Percentiles rank a stretch among this genome's conserved stretches.
phyloP scores from a whole-genome alignment of 345 rosid species.

The Pelargonium nanum region DNA sequence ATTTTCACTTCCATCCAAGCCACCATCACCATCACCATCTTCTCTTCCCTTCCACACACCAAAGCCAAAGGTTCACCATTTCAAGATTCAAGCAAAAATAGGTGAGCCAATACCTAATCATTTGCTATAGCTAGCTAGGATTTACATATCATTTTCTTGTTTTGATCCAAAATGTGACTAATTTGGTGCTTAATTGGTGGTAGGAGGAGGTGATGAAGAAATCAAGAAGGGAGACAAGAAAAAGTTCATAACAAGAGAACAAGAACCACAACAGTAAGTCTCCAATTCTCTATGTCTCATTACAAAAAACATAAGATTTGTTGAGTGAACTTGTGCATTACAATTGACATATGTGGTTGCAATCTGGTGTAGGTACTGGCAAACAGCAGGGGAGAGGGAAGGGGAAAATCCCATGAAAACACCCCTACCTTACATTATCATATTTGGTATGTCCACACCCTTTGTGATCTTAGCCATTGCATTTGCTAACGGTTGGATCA shows the following conservation, averaged over 20 bases:
- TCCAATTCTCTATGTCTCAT: not conserved
- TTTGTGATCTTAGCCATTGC: slow-evolving; percentile 87
- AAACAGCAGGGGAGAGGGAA: slow-evolving; percentile 79
- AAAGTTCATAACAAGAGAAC: slow-evolving; percentile 79
- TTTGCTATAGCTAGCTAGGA: not conserved
- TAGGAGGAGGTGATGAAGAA: slow-evolving; percentile 69
- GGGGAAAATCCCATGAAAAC: slow-evolving; percentile 96
- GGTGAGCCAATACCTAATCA: slow-evolving; percentile 22
- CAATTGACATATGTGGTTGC: not conserved
- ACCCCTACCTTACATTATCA: slow-evolving; percentile 75
- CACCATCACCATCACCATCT: slow-evolving; percentile 18
- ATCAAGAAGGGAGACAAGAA: slow-evolving; percentile 60
- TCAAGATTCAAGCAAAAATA: slow-evolving; percentile 46
- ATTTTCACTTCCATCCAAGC: slow-evolving; percentile 13
- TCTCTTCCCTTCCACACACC: slow-evolving; percentile 13
- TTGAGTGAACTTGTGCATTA: not conserved
- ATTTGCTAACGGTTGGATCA: slow-evolving; percentile 91
- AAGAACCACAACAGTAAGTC: slow-evolving; percentile 78
- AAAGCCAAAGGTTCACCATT: slow-evolving; percentile 19
- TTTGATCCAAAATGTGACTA: not conserved
- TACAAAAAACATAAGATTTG: not conserved
- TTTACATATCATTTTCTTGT: not conserved
- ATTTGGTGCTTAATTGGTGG: slow-evolving; percentile 8
- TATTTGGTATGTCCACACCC: slow-evolving; percentile 90
- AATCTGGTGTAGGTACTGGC: slow-evolving; percentile 62